Base-by-base conservation (phyloP, 73 alveolate species). In the Paramecium octaurelia region DNA sequence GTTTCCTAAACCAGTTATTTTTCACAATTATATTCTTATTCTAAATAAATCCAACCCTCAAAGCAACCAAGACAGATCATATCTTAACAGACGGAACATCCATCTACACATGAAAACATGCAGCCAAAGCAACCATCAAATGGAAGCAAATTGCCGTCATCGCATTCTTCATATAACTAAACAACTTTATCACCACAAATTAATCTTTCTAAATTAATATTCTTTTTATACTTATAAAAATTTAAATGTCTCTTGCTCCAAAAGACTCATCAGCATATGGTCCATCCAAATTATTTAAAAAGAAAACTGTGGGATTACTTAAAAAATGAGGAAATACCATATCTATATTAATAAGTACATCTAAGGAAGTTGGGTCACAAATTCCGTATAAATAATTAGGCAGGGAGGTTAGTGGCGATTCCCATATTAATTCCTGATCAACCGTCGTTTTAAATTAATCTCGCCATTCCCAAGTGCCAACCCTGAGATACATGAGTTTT, bases 121-220 rank as follows among this genome's bases (percentile, higher is more conserved):
- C 68, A 54, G 6, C 21, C 9, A n/a, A 44, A 50, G 38, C 93
- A 86, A 31, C 93, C 93, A 86, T 86, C 93, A 50, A 90, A 90
- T 8, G 43, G 42, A 36, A 21, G 31, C 14, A 21, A 21, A 64
- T 86, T 86, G 7, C 86, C 93, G 38, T 86, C 93, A 36, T 86
- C 93, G 58, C 93, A 86, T 3, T 48, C 54, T 64, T 86, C 93
- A 9, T 12, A 5, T 14, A 5, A 4, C 21, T 54, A 12, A 5
- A 54, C 6, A 0, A 54, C 18, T 54, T 54, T 4, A 54, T 54
- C 68, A 4, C 68, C 68, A 54, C 68, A 54, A 2, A n/a, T 16
- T 54, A 8, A 14, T 54, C 18, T 18, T 54, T 54, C 68, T 54
- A 54, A 12, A 16, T 50, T 1, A 1, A 16, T n/a, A n/a, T 12